Evolutionary conservation across 306 rosid species (phyloP), one percentile per base, ranked within the genome.

Genomic region (Cyamopsis tetragonoloba): DNA sequence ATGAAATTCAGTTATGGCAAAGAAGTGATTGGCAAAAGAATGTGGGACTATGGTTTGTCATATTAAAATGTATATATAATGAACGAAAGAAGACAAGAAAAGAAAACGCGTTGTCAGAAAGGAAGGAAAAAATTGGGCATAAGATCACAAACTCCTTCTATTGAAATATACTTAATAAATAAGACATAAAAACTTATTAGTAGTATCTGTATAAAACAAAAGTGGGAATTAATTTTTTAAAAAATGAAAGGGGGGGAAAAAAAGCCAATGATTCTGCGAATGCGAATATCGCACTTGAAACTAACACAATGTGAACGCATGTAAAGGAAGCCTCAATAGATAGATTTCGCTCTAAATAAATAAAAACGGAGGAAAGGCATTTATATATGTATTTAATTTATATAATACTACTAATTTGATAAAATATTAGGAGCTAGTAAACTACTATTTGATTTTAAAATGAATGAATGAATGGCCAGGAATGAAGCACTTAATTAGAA

Each of bases 401-500:
- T n/a, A n/a, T n/a, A n/a, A n/a, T n/a, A n/a, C n/a, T n/a, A 24
- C 31, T 27, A 2, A 50, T 75, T 23, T 20, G 1, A 35, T 62
- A 46, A 74, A 64, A 56, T 49, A 58, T 23, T 32, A 43, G 43
- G 43, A 41, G 37, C 0, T 57, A 34, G 30, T 62, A 55, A 55
- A 10, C 14, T 6, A 64, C n/a, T 50, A 14, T 39, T 19, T 44
- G 3, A 5, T 61, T 24, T 6, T 43, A 34, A 13, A 71, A 28
- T 1, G 18, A 77, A 55, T 20, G 46, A 77, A 58, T 35, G 75
- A 54, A 48, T 35, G 79, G 82, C 66, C 76, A 72, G 23, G 62
- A 71, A 23, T 68, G 70, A 62, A 68, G 50, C 66, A 63, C 77
- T 41, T 32, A 30, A 35, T 24, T n/a, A n/a, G n/a, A n/a, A 76